Evolutionary conservation across 202 grass and related monocot species (phyloP).

Genomic region (Schoenoplectus triqueter): DNA sequence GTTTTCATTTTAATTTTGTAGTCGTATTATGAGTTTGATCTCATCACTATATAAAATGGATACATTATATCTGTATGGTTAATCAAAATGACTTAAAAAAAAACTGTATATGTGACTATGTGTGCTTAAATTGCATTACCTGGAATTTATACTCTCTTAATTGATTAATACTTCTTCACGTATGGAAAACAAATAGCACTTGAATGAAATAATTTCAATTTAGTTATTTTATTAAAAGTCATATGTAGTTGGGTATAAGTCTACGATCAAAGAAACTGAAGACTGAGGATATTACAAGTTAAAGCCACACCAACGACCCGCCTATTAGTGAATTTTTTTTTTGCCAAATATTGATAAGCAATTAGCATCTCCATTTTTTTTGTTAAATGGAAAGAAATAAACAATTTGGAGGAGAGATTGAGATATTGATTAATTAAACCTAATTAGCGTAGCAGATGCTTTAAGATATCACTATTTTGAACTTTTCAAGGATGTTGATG

Average conservation of each 20-base stretch:
- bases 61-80: not conserved
- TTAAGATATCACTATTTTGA: slow-evolving; percentile 29
- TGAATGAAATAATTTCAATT: not conserved
- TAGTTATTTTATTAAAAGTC: not conserved
- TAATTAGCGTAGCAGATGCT: not conserved
- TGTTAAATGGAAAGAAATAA: slow-evolving; percentile 5
- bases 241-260: not conserved
- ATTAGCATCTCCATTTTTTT: not conserved
- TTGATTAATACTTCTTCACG: not conserved
- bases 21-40: not conserved
- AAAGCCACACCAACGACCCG: too few relatives aligned
- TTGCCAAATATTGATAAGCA: not conserved
- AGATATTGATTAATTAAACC: slow-evolving; percentile 25
- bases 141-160: not conserved
- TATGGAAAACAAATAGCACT: not conserved
- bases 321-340: not conserved
- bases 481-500: slow-evolving; percentile 36
- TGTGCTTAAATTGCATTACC: not conserved
- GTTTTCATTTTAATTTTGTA: not conserved
- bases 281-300: not conserved
- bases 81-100: not conserved
- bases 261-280: not conserved
- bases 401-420: slow-evolving; percentile 11
- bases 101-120: not conserved
- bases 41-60: not conserved